Percentiles rank a stretch among this genome's conserved stretches.
Evolutionary conservation across 306 rosid genomes (phyloP).

Genomic region (Alnus glutinosa): DNA sequence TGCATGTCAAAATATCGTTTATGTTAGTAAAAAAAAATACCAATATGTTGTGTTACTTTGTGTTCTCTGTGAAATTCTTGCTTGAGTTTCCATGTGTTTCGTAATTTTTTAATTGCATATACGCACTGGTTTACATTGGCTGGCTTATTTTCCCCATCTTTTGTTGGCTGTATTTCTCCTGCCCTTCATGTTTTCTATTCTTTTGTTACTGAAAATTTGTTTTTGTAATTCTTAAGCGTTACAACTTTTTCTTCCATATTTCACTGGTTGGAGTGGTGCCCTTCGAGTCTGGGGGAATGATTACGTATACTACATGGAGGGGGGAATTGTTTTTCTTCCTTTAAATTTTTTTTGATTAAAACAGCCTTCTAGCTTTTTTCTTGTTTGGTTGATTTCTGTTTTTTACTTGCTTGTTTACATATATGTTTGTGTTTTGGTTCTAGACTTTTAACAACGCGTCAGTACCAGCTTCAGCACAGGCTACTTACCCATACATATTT

Average conservation of each 20-base stretch:
- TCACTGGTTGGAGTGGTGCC: neutral
- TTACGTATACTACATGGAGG: neutral
- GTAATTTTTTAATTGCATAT: neutral
- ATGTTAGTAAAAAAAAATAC: neutral
- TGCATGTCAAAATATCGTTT: neutral
- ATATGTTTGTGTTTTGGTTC: conserved; percentile 21
- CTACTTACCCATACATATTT: conserved; percentile 83
- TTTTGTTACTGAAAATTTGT: too few species aligned
- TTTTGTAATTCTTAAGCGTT: neutral
- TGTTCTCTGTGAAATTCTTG: neutral
- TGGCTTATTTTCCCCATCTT: neutral
- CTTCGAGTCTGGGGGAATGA: neutral
- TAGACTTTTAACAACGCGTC: conserved; percentile 76
- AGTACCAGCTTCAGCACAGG: conserved; percentile 77
- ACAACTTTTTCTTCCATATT: neutral
- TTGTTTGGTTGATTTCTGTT: neutral
- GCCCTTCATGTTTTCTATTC: neutral
- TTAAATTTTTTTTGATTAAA: neutral
- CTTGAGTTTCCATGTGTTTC: neutral
- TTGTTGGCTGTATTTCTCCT: neutral
- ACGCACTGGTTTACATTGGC: neutral
- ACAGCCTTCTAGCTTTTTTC: neutral
- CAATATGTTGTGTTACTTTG: neutral
- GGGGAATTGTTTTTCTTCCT: neutral
- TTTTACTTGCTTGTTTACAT: conserved; percentile 17